Conservation (phyloP, 768 basidiomycete species). For the Hypsizygus marmoreus region DNA sequence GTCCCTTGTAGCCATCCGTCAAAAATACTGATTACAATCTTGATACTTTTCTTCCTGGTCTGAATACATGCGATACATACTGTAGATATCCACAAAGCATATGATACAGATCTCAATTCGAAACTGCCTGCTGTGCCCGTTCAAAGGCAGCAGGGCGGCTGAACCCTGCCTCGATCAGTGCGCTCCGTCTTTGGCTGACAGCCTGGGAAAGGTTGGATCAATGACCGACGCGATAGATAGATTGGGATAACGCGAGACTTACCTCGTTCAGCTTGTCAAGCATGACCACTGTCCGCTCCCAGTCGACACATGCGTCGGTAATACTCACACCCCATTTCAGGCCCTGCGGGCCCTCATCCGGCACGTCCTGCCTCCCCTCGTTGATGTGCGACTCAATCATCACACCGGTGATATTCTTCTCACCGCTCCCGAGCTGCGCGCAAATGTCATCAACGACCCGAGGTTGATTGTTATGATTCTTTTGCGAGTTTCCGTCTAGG, state of each 20-base stretch:
- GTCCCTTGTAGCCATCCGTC: conserved; percentile 1
- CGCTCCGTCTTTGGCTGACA: conserved; percentile 46
- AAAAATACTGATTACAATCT: conserved; percentile 12
- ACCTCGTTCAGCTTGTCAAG: conserved; percentile 68
- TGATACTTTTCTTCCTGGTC: conserved; percentile 1
- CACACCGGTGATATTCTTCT: conserved; percentile 81
- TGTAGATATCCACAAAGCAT: not conserved
- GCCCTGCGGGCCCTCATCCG: conserved; percentile 61
- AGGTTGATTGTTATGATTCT: conserved; percentile 92
- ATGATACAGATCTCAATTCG: conserved; percentile 5
- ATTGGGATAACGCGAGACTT: conserved; percentile 7
- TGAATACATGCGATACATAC: conserved; percentile 7
- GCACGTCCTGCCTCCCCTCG: conserved; percentile 89
- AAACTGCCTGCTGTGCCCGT: conserved; percentile 18
- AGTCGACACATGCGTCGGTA: conserved; percentile 91
- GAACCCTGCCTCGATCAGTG: conserved; percentile 41
- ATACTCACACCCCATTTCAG: conserved; percentile 85
- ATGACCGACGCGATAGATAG: not conserved
- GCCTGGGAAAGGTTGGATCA: conserved; percentile 31
- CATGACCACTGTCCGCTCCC: conserved; percentile 77
- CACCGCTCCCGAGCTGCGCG: conserved; percentile 71
- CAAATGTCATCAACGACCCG: conserved; percentile 73
- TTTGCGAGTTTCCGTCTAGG: conserved; percentile 91
- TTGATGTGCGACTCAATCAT: conserved; percentile 98
- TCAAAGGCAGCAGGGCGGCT: conserved; percentile 36